Percentiles rank a stretch among this genome's conserved stretches.
Conservation (phyloP, 2,329 filamentous ascomycete genomes). For the Ophiostoma angusticollis region DNA sequence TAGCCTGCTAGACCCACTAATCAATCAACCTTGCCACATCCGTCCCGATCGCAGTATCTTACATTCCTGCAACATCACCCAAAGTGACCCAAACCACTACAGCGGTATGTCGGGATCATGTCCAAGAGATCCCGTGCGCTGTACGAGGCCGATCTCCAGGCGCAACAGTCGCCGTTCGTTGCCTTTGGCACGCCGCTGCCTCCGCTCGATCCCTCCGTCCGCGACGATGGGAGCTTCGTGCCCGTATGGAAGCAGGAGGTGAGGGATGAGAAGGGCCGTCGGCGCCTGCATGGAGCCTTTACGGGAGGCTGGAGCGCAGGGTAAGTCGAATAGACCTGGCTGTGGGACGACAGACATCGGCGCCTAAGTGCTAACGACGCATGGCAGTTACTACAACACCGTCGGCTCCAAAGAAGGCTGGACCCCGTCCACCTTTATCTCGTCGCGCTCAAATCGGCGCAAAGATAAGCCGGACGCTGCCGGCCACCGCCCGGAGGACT, state of each 20-base stretch:
- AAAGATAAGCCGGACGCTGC: slow-evolving; percentile 46
- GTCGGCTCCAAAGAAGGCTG: slow-evolving; percentile 98
- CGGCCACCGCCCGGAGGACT: slow-evolving; percentile 67
- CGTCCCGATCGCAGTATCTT: too few relatives aligned
- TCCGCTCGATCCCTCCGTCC: slow-evolving; percentile 57
- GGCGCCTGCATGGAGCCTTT: slow-evolving; percentile 89
- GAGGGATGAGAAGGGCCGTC: slow-evolving; percentile 79
- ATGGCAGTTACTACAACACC: slow-evolving; percentile 79
- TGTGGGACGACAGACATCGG: too few relatives aligned
- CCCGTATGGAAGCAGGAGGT: slow-evolving; percentile 99
- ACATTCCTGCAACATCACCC: too few relatives aligned
- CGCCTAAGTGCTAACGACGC: too few relatives aligned
- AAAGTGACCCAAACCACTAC: too few relatives aligned
- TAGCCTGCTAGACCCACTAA: too few relatives aligned
- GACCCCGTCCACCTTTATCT: slow-evolving; percentile 84
- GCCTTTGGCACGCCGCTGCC: slow-evolving; percentile 78
- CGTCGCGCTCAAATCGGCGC: slow-evolving; percentile 67
- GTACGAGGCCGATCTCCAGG: slow-evolving; percentile 62
- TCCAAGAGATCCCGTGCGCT: slow-evolving; percentile 68
- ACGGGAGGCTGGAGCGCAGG: slow-evolving; percentile 95
- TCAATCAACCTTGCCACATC: too few relatives aligned
- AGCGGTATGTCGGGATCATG: slow-evolving; percentile 43
- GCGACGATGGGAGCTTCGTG: slow-evolving; percentile 84
- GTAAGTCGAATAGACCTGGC: too few relatives aligned
- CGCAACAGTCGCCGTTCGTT: slow-evolving; percentile 59